Base-by-base conservation (phyloP, 805 yeast genomes). In the Wickerhamomyces rabaulensis region DNA sequence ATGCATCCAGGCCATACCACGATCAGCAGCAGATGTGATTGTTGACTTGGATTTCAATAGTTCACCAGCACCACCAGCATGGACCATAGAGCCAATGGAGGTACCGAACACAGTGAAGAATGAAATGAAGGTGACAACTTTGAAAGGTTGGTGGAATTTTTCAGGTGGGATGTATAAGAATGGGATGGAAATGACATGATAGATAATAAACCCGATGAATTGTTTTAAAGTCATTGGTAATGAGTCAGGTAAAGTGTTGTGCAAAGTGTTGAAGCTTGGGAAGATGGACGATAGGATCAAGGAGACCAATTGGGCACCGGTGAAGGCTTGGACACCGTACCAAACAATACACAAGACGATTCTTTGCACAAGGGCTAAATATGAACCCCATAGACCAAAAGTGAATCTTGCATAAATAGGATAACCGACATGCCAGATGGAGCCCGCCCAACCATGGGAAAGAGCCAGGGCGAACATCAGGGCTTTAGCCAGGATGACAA, bases 351-450 rank as follows among this genome's bases (percentile, higher is more conserved):
- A 68, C 39, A 76, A 60, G 25, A 73, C 63, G 36, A 69, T 65
- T 56, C 82, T 63, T 47, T 70, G 69, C 10, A 67, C 47, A 29
- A 78, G 62, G n/a, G 74, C 75, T 23, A 75, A 45, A 39, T 58
- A 64, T 6, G 75, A 66, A 3, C 80, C 79, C 48, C 65, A 58
- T 33, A 74, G 63, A 9, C 82, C 82, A 61, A 72, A 76, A 0
- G 72, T 61, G 41, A 68, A 65, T 42, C 81, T 59, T 21, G 68
- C 63, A 43, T 65, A 65, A 10, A 76, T 66, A 3, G 80, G 70
- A 51, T 66, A 77, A 1, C 80, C 79, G 38, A 77, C 65, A 55
- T 75, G 80, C 58, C 69, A 76, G 20, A 67, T 65, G 8, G 73
- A 68, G 29, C 82, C 81, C 15, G 69, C 71, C 57, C 70, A 67